phyloP scores from a whole-genome alignment of 768 basidiomycete species.

The Flagelloscypha sp. region DNA sequence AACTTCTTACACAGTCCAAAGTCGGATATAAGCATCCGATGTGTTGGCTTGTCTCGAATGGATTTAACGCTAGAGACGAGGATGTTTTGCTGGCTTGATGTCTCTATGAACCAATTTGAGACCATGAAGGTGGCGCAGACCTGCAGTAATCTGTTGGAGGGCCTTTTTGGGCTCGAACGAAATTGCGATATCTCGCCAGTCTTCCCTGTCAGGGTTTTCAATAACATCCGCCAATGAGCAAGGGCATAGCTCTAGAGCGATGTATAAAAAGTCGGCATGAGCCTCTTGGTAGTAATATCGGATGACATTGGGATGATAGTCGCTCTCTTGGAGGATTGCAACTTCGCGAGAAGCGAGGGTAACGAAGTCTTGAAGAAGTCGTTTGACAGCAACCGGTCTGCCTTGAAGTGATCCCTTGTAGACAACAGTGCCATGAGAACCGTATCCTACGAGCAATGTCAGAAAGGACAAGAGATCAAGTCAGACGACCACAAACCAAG shows the following conservation, averaged over 20 bases:
- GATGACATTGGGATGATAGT: conserved; percentile 98
- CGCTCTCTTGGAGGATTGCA: conserved; percentile 87
- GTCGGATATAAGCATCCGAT: conserved; percentile 91
- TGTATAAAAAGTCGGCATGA: conserved; percentile 90
- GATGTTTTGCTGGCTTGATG: conserved; percentile 98
- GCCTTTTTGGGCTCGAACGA: conserved; percentile 85
- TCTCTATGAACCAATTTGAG: conserved; percentile 97
- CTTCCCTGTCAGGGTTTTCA: conserved; percentile 62
- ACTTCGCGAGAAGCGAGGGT: conserved; percentile 93
- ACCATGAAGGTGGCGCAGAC: conserved; percentile 83
- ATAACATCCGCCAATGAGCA: conserved; percentile 83
- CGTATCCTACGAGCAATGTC: conserved; percentile 54
- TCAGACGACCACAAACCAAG: conserved; percentile 44
- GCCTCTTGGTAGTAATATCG: conserved; percentile 97
- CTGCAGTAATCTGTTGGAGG: conserved; percentile 77
- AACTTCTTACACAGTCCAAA: conserved; percentile 96
- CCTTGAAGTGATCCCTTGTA: conserved; percentile 93
- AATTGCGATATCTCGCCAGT: conserved; percentile 68
- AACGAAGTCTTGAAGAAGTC: conserved; percentile 90
- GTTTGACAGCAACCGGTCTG: conserved; percentile 96
- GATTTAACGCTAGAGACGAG: conserved; percentile 70
- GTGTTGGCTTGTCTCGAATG: conserved; percentile 28
- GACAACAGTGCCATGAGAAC: conserved; percentile 95
- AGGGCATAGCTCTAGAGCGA: conserved; percentile 92
- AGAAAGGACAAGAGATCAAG: conserved; percentile 1